These are phyloP conservation scores for Trichoderma parareesei DNA, from an alignment of 495 filamentous ascomycete species.

Conservation along the genomic window DNA sequence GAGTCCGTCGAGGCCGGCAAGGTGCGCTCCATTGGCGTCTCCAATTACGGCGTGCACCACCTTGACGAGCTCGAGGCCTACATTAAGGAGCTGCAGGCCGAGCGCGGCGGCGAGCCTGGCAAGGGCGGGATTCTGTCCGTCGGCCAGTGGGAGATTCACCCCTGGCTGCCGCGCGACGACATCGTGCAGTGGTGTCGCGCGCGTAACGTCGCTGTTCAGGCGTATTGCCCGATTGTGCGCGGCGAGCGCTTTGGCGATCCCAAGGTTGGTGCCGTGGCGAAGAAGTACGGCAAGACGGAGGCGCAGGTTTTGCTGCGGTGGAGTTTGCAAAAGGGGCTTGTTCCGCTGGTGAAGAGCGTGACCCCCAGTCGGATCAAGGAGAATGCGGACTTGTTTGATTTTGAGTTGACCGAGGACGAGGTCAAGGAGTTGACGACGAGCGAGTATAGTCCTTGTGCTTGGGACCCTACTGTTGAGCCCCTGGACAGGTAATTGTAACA, in stretches of 20 bases:
- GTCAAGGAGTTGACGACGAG: slow-evolving; percentile 43
- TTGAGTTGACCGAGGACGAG: slow-evolving; percentile 61
- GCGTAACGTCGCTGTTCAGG: slow-evolving; percentile 64
- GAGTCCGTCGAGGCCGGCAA: slow-evolving; percentile 57
- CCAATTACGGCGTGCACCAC: slow-evolving; percentile 63
- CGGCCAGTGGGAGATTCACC: slow-evolving; percentile 85
- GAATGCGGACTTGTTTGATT: slow-evolving; percentile 75
- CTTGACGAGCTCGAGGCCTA: slow-evolving; percentile 66
- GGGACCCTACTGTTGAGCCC: slow-evolving; percentile 57
- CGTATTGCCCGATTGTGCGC: slow-evolving; percentile 72
- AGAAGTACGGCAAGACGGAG: slow-evolving; percentile 64
- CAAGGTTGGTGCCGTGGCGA: slow-evolving; percentile 46
- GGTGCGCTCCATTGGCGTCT: slow-evolving; percentile 55
- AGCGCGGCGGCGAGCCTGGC: slow-evolving; percentile 47
- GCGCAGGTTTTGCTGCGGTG: slow-evolving; percentile 79
- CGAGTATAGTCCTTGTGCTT: slow-evolving; percentile 58
- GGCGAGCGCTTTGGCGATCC: slow-evolving; percentile 59
- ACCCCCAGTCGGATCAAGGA: slow-evolving; percentile 59
- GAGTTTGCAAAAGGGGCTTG: slow-evolving; percentile 74
- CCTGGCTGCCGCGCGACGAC: slow-evolving; percentile 71
- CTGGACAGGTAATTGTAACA: slow-evolving; percentile 18
- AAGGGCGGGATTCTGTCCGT: slow-evolving; percentile 70
- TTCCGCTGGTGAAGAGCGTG: slow-evolving; percentile 72
- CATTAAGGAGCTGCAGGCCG: slow-evolving; percentile 55
- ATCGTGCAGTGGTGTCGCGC: slow-evolving; percentile 68